Conservation (phyloP, 1,284 basidiomycete species). For the Pyrrhoderma noxium region DNA sequence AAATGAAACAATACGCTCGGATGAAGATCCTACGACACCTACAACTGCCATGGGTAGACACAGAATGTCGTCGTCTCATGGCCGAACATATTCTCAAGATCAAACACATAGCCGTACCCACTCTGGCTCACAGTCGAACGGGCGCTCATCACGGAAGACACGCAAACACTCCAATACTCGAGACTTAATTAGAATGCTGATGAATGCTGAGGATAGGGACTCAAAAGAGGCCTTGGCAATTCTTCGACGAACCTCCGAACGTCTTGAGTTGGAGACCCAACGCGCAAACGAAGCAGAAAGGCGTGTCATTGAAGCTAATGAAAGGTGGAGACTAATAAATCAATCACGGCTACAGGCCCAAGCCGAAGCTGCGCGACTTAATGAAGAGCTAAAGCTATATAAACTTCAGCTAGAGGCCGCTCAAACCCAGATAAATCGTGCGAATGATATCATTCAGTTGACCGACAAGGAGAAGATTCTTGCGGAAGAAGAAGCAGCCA, state of each 20-base stretch:
- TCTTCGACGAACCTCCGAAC: conserved; percentile 32
- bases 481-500: conserved; percentile 40
- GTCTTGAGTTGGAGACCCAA: conserved; percentile 37
- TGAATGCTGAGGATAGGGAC: conserved; percentile 35
- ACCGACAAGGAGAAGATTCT: conserved; percentile 34
- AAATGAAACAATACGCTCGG: not conserved
- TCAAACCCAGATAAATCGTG: conserved; percentile 39
- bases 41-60: conserved; percentile 5
- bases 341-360: conserved; percentile 37
- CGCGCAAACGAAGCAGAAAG: conserved; percentile 41
- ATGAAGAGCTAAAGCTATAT: conserved; percentile 39
- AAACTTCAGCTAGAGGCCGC: conserved; percentile 41
- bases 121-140: conserved; percentile 4
- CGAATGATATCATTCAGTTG: conserved; percentile 38
- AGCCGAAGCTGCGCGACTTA: conserved; percentile 32
- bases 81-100: not conserved
- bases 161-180: conserved; percentile 23
- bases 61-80: conserved; percentile 4
- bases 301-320: conserved; percentile 38
- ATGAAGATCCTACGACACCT: conserved; percentile 3
- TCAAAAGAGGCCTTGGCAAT: conserved; percentile 32
- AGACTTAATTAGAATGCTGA: conserved; percentile 29
- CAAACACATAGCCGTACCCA: not conserved
- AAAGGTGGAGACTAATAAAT: conserved; percentile 33
- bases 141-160: conserved; percentile 11